Evolutionary conservation across 805 yeast species (phyloP), one percentile per base, ranked within the genome.

Genomic region (Saccharomycopsis fodiens): DNA sequence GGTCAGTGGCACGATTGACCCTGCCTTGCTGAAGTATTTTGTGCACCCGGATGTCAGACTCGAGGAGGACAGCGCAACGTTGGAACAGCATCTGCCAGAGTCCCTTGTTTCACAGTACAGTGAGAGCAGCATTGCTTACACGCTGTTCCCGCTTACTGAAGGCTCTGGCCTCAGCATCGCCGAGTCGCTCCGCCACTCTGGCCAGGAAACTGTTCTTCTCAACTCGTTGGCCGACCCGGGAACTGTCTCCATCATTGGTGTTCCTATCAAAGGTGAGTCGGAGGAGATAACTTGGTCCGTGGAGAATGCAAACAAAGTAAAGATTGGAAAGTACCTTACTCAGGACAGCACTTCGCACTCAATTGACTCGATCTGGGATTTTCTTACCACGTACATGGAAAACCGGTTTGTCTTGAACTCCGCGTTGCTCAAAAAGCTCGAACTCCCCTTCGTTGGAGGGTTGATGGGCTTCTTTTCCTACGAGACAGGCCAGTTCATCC

Each of bases 391-490:
- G 1, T 69, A 61, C 39, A 77, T 84, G 78, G 54, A 62, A 6
- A 46, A 56, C 4, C 55, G 56, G 45, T 60, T 63, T 13, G 50
- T 45, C 29, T 55, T 39, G 36, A 45, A 25, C 8, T 39, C 43
- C 6, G 6, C 19, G 36, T 15, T 21, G 27, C 35, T 39, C 35
- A 23, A 36, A 7, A 15, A 19, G 20, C 35, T 66, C 5, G 63
- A 65, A 0, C 64, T 86, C 16, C 95, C 96, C 1, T 93, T 93
- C 56, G 66, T 78, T 46, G 97, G 98, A n/a, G 99, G 99, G 0
- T 69, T 85, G 27, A 67, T 89, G 45, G 99, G 99, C 3, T 68
- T 82, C 35, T 61, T 93, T 8, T 82, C 95, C 0, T 93, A 93
- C 59, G 98, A 91, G 59, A 91, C 85, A 64, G 95, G 95, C 0